These are phyloP conservation scores for Pseudopyricularia javanii DNA, from an alignment of 2,329 filamentous ascomycete genomes.

Conservation along the genomic window DNA sequence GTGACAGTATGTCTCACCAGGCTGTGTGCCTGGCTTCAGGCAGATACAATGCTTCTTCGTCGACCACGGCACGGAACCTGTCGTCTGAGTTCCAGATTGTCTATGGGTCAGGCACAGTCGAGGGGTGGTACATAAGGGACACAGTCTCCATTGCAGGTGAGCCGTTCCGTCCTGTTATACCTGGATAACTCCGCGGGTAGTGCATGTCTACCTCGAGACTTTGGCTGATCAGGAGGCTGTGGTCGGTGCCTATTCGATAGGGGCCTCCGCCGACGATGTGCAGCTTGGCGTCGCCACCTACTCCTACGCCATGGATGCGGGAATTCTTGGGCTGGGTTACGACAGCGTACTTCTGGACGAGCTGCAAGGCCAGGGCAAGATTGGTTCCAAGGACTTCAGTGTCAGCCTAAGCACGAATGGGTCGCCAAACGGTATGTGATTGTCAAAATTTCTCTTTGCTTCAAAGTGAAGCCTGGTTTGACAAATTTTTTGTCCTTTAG, in stretches of 20 bases:
- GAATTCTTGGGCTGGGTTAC: constrained; percentile 1
- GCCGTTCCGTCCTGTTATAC: neutral
- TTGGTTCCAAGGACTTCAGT: constrained; percentile 3
- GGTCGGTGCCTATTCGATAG: neutral
- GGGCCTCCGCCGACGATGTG: neutral
- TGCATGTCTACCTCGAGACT: neutral
- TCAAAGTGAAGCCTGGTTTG: too few species aligned
- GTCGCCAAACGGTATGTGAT: neutral
- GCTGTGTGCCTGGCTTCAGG: constrained; percentile 7
- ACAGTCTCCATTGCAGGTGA: constrained; percentile 6
- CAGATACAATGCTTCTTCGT: constrained; percentile 7
- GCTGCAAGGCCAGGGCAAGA: constrained; percentile 1
- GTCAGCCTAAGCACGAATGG: neutral
- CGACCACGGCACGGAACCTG: constrained; percentile 4
- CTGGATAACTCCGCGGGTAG: too few species aligned
- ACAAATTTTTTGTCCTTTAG: neutral
- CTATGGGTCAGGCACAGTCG: constrained; percentile 9
- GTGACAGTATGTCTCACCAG: constrained; percentile 6
- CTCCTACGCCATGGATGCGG: neutral
- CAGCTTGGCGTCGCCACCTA: constrained; percentile 3
- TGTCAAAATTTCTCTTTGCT: too few species aligned
- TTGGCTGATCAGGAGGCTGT: neutral
- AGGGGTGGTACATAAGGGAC: constrained; percentile 8
- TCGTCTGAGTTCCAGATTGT: constrained; percentile 7
- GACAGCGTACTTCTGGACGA: constrained; percentile 3